phyloP scores from a whole-genome alignment of 805 yeast species.

The Candida stauntonica region DNA sequence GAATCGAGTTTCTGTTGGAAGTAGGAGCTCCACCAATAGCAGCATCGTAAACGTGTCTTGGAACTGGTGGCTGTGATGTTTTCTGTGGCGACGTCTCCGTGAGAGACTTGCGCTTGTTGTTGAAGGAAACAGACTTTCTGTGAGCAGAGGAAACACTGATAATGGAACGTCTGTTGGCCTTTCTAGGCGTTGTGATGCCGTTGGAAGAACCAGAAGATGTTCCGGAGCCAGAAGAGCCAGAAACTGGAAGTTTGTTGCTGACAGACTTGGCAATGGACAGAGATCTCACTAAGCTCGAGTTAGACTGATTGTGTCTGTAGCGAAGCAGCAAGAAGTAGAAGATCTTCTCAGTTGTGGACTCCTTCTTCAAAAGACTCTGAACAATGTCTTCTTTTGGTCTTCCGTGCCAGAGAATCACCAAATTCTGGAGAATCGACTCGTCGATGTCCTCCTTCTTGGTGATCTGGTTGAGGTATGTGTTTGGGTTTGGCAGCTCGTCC shows the following conservation, averaged over 20 bases:
- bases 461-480: conserved; percentile 24
- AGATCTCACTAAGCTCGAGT: conserved; percentile 27
- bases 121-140: conserved; percentile 45
- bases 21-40: conserved; percentile 11
- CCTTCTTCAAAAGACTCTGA: conserved; percentile 47
- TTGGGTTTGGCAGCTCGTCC: conserved; percentile 30
- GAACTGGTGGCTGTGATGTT: conserved; percentile 20
- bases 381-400: conserved; percentile 55
- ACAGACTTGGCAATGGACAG: conserved; percentile 29
- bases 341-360: conserved; percentile 69
- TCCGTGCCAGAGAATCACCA: conserved; percentile 81
- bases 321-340: conserved; percentile 72
- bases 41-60: conserved; percentile 20
- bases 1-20: conserved; percentile 8
- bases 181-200: conserved; percentile 27
- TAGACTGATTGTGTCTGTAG: conserved; percentile 65
- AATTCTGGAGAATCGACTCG: conserved; percentile 65
- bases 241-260: conserved; percentile 14
- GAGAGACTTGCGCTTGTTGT: conserved; percentile 24
- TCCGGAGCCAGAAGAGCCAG: conserved; percentile 16
- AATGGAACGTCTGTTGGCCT: conserved; percentile 36
- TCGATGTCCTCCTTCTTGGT: conserved; percentile 50
- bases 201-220: conserved; percentile 14
- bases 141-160: conserved; percentile 46
- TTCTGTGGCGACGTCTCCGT: conserved; percentile 21